A percentile compares a stretch with the other conserved stretches of the same genome.
Evolutionary conservation across 768 basidiomycete genomes (phyloP).

Genomic region (Mycena capillaripes): DNA sequence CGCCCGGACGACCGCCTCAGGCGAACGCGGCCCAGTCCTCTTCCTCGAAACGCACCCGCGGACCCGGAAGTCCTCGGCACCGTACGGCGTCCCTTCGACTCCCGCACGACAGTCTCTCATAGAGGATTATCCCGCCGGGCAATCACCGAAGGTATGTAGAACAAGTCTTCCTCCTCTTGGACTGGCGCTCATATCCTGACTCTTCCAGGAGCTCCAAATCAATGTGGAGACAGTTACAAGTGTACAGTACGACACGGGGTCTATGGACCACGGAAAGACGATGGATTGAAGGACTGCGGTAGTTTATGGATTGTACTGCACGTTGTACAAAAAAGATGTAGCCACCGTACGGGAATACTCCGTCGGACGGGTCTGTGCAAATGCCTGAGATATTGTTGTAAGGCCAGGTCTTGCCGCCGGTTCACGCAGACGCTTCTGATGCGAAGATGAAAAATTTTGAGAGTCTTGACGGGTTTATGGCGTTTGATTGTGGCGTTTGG

Average conservation of each 20-base stretch:
- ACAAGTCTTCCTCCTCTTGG: background rate
- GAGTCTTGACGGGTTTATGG: too few species aligned
- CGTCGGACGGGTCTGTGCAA: too few species aligned
- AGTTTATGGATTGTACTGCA: too few species aligned
- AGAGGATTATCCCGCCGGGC: background rate
- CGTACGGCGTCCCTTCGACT: constrained; percentile 10
- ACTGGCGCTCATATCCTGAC: background rate
- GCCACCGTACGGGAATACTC: too few species aligned
- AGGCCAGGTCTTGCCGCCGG: too few species aligned
- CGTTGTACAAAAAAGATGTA: too few species aligned
- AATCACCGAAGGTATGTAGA: constrained; percentile 1
- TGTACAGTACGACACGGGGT: constrained; percentile 19
- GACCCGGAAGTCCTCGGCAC: background rate
- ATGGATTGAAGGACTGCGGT: too few species aligned
- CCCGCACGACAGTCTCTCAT: background rate
- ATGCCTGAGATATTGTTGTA: too few species aligned
- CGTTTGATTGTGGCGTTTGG: background rate
- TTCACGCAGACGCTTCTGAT: background rate
- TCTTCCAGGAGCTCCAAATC: constrained; percentile 25
- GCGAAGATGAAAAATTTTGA: too few species aligned
- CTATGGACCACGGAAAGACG: too few species aligned
- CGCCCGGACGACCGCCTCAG: constrained; percentile 12
- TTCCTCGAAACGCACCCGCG: constrained; percentile 23
- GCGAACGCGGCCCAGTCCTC: constrained; percentile 21
- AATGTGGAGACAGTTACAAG: constrained; percentile 28